Conservation (phyloP, 2,329 filamentous ascomycete species). For the Canariomyces notabilis region DNA sequence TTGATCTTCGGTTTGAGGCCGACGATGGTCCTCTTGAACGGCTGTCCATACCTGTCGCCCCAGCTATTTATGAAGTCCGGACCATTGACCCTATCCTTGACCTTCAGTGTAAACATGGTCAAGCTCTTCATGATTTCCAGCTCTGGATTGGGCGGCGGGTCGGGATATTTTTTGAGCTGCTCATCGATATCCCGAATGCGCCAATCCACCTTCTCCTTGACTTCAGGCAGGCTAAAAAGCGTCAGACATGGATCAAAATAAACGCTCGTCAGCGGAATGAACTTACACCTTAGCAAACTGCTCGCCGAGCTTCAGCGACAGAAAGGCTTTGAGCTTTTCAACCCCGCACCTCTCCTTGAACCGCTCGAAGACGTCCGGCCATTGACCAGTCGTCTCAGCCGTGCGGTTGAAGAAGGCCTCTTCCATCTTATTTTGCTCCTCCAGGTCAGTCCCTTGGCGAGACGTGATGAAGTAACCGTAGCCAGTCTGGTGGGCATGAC, state of each 20-base stretch:
- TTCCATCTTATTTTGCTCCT: slow-evolving; percentile 48
- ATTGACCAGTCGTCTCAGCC: slow-evolving; percentile 32
- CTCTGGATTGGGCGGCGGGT: slow-evolving; percentile 64
- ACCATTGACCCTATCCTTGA: slow-evolving; percentile 50
- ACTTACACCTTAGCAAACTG: slow-evolving; percentile 49
- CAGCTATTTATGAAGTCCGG: slow-evolving; percentile 43
- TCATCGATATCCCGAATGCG: slow-evolving; percentile 48
- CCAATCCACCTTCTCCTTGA: slow-evolving; percentile 47
- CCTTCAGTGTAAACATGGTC: slow-evolving; percentile 47
- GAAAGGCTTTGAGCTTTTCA: slow-evolving; percentile 45
- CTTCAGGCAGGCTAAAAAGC: slow-evolving; percentile 25
- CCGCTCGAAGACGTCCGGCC: slow-evolving; percentile 44
- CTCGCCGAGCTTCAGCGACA: slow-evolving; percentile 49
- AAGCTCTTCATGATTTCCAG: slow-evolving; percentile 59
- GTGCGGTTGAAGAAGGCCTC: slow-evolving; percentile 45
- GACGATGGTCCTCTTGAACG: slow-evolving; percentile 46
- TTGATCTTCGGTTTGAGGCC: slow-evolving; percentile 42
- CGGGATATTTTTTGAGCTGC: slow-evolving; percentile 56
- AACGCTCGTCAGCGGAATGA: no score
- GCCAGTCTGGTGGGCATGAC: slow-evolving; percentile 56
- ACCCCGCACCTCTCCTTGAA: slow-evolving; percentile 50
- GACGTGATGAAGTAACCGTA: slow-evolving; percentile 79
- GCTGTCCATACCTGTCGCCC: slow-evolving; percentile 39
- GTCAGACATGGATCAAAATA: not conserved
- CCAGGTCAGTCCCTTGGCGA: slow-evolving; percentile 51